Base-by-base conservation (phyloP, 192 early-diverging fungal species). In the Coemansia sp. region DNA sequence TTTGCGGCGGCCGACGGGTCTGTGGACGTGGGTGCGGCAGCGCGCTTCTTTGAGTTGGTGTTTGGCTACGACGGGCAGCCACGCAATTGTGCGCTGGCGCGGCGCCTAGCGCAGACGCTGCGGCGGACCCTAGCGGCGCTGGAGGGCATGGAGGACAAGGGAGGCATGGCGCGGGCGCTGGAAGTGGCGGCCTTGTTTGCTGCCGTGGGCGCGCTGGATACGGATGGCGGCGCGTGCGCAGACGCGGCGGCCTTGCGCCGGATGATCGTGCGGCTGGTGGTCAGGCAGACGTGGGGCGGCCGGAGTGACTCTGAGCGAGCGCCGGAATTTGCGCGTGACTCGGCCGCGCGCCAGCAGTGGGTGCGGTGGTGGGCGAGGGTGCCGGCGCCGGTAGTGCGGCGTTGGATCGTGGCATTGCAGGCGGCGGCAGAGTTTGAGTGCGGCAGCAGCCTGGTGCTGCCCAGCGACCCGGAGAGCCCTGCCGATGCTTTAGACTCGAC, bases 361-460 rank as follows among this genome's bases (percentile, higher is more conserved):
- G 21, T 56, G 4, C 14, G 14, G 38, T 75, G 63, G 64, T 75
- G 63, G 63, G 59, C 64, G 12, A 16, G 34, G 3, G 51, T 51
- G 17, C 71, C 71, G 2, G 43, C 49, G 18, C 31, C 12, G 3
- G 56, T 67, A 7, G 60, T 39, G 11, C 50, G 39, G 13, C 38
- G 20, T 21, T 75, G 71, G 64, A 26, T 42, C 7, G n/a, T 5
- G 2, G 51, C 51, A 6, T 29, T 75, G 17, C 21, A 51, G 37
- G 32, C 12, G 12, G 59, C 62, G 8, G 64, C 71, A 3, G 47
- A n/a, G n/a, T n/a, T n/a, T n/a, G n/a, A n/a, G 42, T 2, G 56
- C 38, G 23, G 25, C 42, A 5, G 30, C 51, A 7, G 25, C 23
- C 2, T 35, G 31, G 35, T 54, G 9, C 18, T 64, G 11, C 59